Conservation (phyloP, 2,329 filamentous ascomycete species). For the Xylariaceae sp. region DNA sequence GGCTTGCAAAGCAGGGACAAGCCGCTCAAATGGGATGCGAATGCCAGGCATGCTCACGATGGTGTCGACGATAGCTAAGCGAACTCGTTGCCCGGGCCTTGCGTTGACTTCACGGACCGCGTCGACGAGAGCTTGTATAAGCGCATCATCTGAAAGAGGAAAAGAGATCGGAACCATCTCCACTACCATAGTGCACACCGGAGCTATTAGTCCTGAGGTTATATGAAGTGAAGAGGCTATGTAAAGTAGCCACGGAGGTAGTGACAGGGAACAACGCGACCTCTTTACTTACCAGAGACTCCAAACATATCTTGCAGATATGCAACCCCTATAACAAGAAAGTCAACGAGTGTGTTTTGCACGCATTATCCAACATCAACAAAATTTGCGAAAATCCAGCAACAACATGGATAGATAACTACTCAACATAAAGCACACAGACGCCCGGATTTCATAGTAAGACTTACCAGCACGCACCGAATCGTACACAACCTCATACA, state of each 20-base stretch:
- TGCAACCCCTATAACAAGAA: too few species aligned
- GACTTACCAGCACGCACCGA: constrained; percentile 57
- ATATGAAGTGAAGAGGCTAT: too few species aligned
- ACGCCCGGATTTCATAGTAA: constrained; percentile 32
- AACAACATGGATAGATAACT: too few species aligned
- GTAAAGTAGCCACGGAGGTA: too few species aligned
- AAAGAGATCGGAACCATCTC: constrained; percentile 49
- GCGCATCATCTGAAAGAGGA: constrained; percentile 54
- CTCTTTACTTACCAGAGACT: too few species aligned
- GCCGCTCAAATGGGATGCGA: constrained; percentile 60
- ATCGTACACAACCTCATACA: constrained; percentile 63
- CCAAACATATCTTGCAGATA: too few species aligned
- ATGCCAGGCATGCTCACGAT: constrained; percentile 63
- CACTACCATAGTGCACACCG: constrained; percentile 5
- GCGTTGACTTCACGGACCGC: constrained; percentile 36
- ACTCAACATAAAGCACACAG: too few species aligned
- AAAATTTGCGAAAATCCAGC: too few species aligned
- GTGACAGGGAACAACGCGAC: too few species aligned
- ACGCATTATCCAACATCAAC: too few species aligned
- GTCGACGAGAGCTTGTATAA: constrained; percentile 52
- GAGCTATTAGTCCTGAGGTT: too few species aligned
- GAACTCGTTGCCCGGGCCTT: constrained; percentile 46
- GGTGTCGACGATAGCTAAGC: constrained; percentile 63
- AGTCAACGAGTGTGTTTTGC: too few species aligned
- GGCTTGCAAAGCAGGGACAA: constrained; percentile 50